Evolutionary conservation across 2,329 filamentous ascomycete species (phyloP), one percentile per base, ranked within the genome.

Genomic region (Cladosporium oxysporum): DNA sequence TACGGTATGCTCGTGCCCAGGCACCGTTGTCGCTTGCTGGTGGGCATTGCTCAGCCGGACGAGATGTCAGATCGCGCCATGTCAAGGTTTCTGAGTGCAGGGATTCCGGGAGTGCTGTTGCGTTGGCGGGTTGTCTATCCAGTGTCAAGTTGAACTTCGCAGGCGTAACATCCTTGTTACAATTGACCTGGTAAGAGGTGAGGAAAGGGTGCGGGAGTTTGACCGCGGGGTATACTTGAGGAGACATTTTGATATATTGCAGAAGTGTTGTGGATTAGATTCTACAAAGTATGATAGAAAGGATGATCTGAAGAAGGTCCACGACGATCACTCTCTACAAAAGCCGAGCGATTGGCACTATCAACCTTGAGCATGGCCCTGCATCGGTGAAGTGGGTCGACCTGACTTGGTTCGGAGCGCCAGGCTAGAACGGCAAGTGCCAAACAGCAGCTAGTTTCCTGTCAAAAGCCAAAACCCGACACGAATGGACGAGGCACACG

Each of bases 161-260:
- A 31, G 61, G 61, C 10, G 61, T 63, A 37, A 63, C 61, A 41
- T 72, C 71, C 44, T 41, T 47, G 18, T 68, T 67, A 57, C 68
- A 66, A 14, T 58, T 49, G 50, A 82, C 79, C 31, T 73, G 75
- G 69, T 82, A 83, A 66, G 77, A 71, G 2, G 81, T 82, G 47
- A 83, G 75, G 59, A 79, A 83, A 5, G 81, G 81, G 64, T 83
- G 79, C 21, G 81, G 81, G 31, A 83, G 77, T 69, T 82, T 82
- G 28, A 83, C 77, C 65, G 72, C 72, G 33, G 79, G 77, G 64
- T 63, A 63, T 63, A 77, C 41, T 33, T 16, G 23, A 28, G 61
- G 61, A 8, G 61, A 29, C 61, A 63, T 63, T 18, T 26, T 52
- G 50, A 2, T 23, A 26, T 16, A 26, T 3, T 6, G 3, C 3